Evolutionary conservation across 352 stramenopile genomes (phyloP).

Genomic region (Globisporangium uncinulatum): DNA sequence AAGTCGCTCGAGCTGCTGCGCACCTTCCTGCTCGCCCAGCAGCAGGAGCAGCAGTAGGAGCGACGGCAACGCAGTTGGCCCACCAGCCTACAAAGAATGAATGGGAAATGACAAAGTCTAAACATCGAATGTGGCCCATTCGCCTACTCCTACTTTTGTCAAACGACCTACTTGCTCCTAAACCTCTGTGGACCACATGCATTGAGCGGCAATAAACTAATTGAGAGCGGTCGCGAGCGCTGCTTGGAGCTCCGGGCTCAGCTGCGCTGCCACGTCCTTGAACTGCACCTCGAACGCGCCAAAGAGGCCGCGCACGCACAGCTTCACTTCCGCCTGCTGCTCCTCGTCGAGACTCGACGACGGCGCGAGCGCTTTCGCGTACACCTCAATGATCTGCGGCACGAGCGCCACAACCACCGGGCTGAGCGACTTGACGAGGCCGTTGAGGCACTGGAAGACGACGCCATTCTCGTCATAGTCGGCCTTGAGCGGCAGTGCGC

Average conservation of each 20-base stretch:
- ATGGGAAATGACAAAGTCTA: not conserved
- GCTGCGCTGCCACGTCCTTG: slow-evolving; percentile 67
- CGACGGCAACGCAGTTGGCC: not conserved
- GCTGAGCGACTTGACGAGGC: slow-evolving; percentile 91
- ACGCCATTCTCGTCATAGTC: slow-evolving; percentile 96
- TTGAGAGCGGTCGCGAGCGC: slow-evolving; percentile 52
- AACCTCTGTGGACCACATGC: not conserved
- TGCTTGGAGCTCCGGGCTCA: slow-evolving; percentile 66
- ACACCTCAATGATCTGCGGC: slow-evolving; percentile 74
- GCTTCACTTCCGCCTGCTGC: slow-evolving; percentile 67
- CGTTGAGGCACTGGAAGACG: slow-evolving; percentile 93
- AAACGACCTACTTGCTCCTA: not conserved
- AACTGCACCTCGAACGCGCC: slow-evolving; percentile 71
- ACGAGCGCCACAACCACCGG: slow-evolving; percentile 61
- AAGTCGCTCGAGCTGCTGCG: slow-evolving; percentile 71
- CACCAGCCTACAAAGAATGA: too few relatives aligned
- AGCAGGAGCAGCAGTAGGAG: not conserved
- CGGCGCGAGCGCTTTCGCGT: slow-evolving; percentile 62
- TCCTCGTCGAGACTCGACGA: slow-evolving; percentile 68
- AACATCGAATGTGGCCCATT: not conserved
- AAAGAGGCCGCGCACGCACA: slow-evolving; percentile 58
- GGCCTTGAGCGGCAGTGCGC: slow-evolving; percentile 92
- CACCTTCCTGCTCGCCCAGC: slow-evolving; percentile 20
- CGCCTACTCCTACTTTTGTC: not conserved
- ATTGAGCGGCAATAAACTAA: slow-evolving; percentile 23